These are phyloP conservation scores for Brachypodium distachyon DNA, from an alignment of 202 grass and related monocot species.

Conservation along the genomic window DNA sequence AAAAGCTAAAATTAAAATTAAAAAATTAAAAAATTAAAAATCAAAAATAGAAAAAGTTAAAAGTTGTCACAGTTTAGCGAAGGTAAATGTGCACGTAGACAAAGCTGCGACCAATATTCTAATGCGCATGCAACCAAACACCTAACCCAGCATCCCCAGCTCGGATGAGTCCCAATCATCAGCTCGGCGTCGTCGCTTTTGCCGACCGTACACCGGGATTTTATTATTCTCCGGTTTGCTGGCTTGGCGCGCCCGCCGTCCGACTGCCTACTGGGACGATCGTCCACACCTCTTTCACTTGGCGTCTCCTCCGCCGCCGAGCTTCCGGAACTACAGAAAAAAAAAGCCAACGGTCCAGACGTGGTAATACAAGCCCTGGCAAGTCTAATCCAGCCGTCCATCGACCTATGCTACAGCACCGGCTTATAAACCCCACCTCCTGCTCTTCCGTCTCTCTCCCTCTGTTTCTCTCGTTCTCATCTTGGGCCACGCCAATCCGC, in stretches of 20 bases:
- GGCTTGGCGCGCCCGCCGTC: no score
- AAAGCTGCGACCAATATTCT: no score
- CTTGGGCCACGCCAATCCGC: neutral
- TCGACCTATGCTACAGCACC: neutral
- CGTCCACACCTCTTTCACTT: no score
- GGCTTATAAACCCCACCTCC: constrained; percentile 8
- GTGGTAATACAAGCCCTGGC: no score
- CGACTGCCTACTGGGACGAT: no score
- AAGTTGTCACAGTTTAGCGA: no score
- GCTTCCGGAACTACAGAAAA: neutral
- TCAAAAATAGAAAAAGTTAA: no score
- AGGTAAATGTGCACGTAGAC: no score
- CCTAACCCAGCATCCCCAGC: neutral
- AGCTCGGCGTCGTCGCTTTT: neutral
- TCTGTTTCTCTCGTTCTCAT: neutral
- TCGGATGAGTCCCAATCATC: neutral
- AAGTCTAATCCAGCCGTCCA: neutral
- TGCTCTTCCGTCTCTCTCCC: neutral
- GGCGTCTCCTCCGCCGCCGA: neutral
- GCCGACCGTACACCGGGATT: neutral
- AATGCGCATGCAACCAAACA: neutral
- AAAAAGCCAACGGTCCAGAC: neutral
- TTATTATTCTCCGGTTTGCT: neutral
- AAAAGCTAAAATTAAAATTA: no score
- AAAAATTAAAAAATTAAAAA: no score